Evolutionary conservation across 2,329 filamentous ascomycete species (phyloP), one percentile per base, ranked within the genome.

Genomic region (Penicillium sp.): DNA sequence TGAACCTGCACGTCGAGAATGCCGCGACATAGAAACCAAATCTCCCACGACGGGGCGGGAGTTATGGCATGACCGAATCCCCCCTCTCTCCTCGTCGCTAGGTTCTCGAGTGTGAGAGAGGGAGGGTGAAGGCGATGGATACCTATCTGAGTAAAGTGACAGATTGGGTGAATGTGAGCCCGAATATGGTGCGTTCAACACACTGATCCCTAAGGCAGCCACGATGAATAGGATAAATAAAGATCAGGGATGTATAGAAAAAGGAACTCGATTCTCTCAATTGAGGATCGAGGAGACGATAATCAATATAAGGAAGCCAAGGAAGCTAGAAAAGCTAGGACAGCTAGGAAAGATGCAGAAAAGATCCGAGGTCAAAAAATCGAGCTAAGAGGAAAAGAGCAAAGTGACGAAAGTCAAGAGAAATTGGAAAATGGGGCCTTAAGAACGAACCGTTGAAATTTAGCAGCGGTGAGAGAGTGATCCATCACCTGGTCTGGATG

Each of bases 141-240:
- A 71, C 52, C 55, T 67, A 66, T 57, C 52, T 44, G 60, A 61
- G 64, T 67, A 70, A 57, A 58, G 57, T 59, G 71, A 69, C 65
- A 68, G 68, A 58, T 67, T 67, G 43, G 71, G 66, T 43, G 69
- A 64, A 61, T 68, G 63, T 50, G 71, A 61, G 51, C 65, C 63
- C 44, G 72, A 60, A 58, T 74, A 74, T 55, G 72, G 64, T 53
- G 70, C 60, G 59, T 67, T 68, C 59, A 70, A 70, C 61, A 72
- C 70, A 64, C 66, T 72, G 63, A 73, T 69, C 60, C 70, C 73
- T 57, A 76, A 67, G 60, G 72, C 72, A 72, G 75, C 75, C 75
- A 76, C 71, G 70, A 60, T 75, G 73, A 67, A 44, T 41, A 57
- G 34, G 27, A 41, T 59, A 48, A 31, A 31, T 31, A 0, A 13